Conservation (phyloP, 768 basidiomycete genomes). For the Boletellus sp. region DNA sequence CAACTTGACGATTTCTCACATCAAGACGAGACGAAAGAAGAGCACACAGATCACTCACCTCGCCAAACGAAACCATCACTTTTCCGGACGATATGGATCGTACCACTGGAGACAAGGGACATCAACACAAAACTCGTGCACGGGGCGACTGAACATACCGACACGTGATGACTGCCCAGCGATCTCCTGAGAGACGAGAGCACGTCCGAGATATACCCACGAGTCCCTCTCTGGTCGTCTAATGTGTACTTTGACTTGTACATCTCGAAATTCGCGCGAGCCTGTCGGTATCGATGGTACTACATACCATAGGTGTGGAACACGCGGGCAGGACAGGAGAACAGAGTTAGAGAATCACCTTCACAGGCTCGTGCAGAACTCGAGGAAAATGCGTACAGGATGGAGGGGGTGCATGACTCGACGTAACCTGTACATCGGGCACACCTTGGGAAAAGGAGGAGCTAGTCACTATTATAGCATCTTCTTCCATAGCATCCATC, state of each 20-base stretch:
- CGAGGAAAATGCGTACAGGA: constrained; percentile 17
- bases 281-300: constrained; percentile 21
- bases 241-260: constrained; percentile 83
- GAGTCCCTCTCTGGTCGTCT: constrained; percentile 74
- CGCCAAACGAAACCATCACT: constrained; percentile 64
- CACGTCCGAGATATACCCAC: constrained; percentile 80
- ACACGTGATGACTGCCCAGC: constrained; percentile 75
- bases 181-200: constrained; percentile 70
- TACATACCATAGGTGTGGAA: constrained; percentile 6
- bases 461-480: constrained; percentile 24
- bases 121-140: constrained; percentile 6
- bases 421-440: constrained; percentile 16
- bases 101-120: constrained; percentile 14
- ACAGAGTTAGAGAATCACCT: constrained; percentile 8
- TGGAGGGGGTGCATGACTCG: constrained; percentile 12
- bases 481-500: constrained; percentile 35
- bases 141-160: constrained; percentile 44
- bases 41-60: constrained; percentile 41
- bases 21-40: background rate
- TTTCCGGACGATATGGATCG: constrained; percentile 62
- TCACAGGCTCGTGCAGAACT: background rate
- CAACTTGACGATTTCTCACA: constrained; percentile 34
- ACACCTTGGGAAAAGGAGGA: constrained; percentile 20
- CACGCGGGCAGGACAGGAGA: background rate
- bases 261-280: constrained; percentile 65